These are phyloP conservation scores for Colletotrichum tanaceti DNA, from an alignment of 2,329 filamentous ascomycete species.

Conservation along the genomic window DNA sequence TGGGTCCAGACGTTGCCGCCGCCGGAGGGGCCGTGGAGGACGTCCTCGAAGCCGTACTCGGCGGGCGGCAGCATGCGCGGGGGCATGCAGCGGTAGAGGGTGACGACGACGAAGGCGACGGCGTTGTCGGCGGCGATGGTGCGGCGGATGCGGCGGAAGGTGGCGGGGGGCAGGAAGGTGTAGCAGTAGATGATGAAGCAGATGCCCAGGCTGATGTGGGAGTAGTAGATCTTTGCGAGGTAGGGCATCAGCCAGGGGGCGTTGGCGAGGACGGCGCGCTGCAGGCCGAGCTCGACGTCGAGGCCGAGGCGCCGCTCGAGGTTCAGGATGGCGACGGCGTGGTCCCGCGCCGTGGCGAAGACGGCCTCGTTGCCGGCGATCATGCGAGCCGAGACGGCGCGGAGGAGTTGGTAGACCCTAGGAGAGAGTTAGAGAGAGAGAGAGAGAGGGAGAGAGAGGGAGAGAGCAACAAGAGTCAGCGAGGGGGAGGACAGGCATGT, in stretches of 20 bases:
- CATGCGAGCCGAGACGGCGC: constrained; percentile 55
- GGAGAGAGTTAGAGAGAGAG: neutral
- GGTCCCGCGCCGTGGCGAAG: constrained; percentile 52
- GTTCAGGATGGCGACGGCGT: constrained; percentile 55
- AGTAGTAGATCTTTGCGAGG: constrained; percentile 58
- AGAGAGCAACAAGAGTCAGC: too few relatives aligned
- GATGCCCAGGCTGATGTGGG: constrained; percentile 58
- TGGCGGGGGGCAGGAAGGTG: constrained; percentile 54
- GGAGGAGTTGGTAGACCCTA: constrained; percentile 57
- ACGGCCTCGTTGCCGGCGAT: constrained; percentile 54
- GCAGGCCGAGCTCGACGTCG: constrained; percentile 54
- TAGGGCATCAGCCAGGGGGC: constrained; percentile 52
- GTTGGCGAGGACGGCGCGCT: constrained; percentile 53
- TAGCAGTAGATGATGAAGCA: constrained; percentile 61
- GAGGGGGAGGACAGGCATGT: too few relatives aligned
- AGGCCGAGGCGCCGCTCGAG: constrained; percentile 53
- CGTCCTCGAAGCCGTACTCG: constrained; percentile 60
- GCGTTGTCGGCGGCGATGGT: constrained; percentile 61
- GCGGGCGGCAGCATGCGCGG: constrained; percentile 60
- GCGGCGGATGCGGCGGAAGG: constrained; percentile 57
- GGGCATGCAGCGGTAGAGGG: constrained; percentile 60
- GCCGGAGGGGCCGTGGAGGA: constrained; percentile 52
- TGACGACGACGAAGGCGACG: constrained; percentile 60
- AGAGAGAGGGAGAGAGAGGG: neutral
- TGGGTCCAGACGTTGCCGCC: constrained; percentile 54